Conservation (phyloP, 305 asterid species). For the Withania somnifera region DNA sequence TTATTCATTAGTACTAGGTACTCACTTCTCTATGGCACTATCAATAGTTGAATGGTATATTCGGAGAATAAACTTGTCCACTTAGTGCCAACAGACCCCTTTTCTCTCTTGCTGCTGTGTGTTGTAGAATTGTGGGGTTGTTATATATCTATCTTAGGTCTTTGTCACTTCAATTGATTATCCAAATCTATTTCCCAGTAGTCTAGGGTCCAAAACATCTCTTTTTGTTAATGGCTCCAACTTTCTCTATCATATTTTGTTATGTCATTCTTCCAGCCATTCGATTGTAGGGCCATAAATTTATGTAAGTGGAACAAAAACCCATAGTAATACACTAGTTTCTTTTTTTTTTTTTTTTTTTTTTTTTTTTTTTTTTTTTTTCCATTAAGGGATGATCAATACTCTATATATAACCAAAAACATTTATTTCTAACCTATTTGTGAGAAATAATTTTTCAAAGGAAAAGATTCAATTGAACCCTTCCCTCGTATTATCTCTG, state of each 20-base stretch:
- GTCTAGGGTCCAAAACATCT: neutral
- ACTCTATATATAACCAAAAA: neutral
- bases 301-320: neutral
- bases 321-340: no score
- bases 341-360: no score
- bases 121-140: neutral
- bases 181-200: neutral
- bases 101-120: neutral
- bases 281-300: neutral
- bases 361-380: no score
- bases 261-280: neutral
- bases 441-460: neutral
- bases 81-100: slow-evolving; percentile 12
- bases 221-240: neutral
- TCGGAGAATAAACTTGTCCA: slow-evolving; percentile 60
- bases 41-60: slow-evolving; percentile 37
- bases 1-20: slow-evolving; percentile 20
- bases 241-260: neutral
- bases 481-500: neutral
- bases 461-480: neutral
- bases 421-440: neutral
- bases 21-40: slow-evolving; percentile 10
- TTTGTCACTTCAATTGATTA: neutral
- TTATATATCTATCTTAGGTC: neutral
- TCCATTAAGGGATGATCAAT: no score